Evolutionary conservation across 495 filamentous ascomycete species (phyloP).

Genomic region (Aspergillus ostianus): DNA sequence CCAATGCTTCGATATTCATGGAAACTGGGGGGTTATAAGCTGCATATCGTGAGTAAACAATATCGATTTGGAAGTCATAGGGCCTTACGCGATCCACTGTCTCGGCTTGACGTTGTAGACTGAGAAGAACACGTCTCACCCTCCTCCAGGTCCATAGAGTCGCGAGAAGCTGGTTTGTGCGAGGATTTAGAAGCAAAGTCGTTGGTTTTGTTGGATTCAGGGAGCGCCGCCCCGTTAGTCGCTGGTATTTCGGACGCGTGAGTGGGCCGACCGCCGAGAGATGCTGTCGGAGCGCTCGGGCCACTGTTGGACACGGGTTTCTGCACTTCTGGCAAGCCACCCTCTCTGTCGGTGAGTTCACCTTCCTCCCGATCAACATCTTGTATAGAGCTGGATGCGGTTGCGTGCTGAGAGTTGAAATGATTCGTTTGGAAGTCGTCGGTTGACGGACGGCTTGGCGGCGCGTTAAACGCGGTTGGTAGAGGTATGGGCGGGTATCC

Average conservation of each 20-base stretch:
- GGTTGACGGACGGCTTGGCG: slow-evolving; percentile 8
- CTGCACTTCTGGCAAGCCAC: slow-evolving; percentile 25
- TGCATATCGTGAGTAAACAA: slow-evolving; percentile 24
- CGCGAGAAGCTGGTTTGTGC: neutral
- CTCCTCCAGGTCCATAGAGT: slow-evolving; percentile 26
- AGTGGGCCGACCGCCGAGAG: neutral
- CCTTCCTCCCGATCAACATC: slow-evolving; percentile 61
- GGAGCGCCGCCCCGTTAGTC: neutral
- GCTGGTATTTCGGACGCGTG: neutral
- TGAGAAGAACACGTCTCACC: slow-evolving; percentile 31
- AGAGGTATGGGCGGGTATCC: slow-evolving; percentile 26
- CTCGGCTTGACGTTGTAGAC: slow-evolving; percentile 25
- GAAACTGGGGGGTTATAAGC: slow-evolving; percentile 45
- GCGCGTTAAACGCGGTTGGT: slow-evolving; percentile 19
- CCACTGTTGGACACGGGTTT: neutral
- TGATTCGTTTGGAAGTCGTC: slow-evolving; percentile 11
- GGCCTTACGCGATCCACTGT: slow-evolving; percentile 40
- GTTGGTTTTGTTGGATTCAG: neutral
- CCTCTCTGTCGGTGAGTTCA: slow-evolving; percentile 68
- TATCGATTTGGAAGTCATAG: neutral
- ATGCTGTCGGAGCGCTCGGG: neutral
- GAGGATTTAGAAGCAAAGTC: neutral
- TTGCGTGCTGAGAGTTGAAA: slow-evolving; percentile 8
- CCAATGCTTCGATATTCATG: slow-evolving; percentile 21
- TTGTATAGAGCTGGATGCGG: slow-evolving; percentile 2